phyloP scores from a whole-genome alignment of 1,139 yeast species.

The Debaryomyces udenii region DNA sequence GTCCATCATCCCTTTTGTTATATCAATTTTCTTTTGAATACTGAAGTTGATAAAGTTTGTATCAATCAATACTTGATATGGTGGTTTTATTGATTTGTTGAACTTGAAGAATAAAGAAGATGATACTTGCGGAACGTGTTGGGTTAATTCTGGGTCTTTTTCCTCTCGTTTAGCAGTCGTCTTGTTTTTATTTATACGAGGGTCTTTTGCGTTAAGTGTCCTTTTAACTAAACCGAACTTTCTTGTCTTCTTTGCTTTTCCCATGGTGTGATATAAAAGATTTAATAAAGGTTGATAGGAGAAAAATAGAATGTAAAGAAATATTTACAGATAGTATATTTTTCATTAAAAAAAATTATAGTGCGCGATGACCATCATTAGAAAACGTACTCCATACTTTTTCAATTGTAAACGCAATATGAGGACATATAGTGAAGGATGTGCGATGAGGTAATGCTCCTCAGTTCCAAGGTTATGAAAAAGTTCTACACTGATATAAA shows the following conservation, averaged over 20 bases:
- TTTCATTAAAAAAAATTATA: constrained; percentile 4
- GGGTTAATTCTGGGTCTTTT: constrained; percentile 80
- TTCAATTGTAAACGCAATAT: too few relatives aligned
- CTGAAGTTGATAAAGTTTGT: constrained; percentile 96
- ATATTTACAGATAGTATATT: background rate
- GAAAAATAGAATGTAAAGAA: constrained; percentile 4
- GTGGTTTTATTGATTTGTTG: constrained; percentile 92
- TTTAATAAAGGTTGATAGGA: constrained; percentile 12
- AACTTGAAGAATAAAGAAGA: constrained; percentile 94
- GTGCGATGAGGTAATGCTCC: too few relatives aligned
- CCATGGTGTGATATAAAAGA: constrained; percentile 55
- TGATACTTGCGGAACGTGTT: constrained; percentile 90
- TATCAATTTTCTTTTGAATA: constrained; percentile 90
- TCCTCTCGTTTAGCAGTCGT: constrained; percentile 31
- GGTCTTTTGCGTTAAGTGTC: constrained; percentile 72
- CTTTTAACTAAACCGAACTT: constrained; percentile 93
- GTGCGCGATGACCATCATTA: constrained; percentile 8
- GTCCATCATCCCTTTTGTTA: constrained; percentile 96
- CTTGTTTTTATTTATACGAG: constrained; percentile 49
- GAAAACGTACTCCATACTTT: too few relatives aligned
- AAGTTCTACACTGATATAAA: background rate
- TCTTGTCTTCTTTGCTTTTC: constrained; percentile 93
- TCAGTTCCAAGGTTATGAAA: too few relatives aligned
- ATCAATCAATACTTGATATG: constrained; percentile 92
- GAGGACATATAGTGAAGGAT: too few relatives aligned